These are phyloP conservation scores for Cryomyces minteri DNA, from an alignment of 495 filamentous ascomycete species.

Conservation along the genomic window DNA sequence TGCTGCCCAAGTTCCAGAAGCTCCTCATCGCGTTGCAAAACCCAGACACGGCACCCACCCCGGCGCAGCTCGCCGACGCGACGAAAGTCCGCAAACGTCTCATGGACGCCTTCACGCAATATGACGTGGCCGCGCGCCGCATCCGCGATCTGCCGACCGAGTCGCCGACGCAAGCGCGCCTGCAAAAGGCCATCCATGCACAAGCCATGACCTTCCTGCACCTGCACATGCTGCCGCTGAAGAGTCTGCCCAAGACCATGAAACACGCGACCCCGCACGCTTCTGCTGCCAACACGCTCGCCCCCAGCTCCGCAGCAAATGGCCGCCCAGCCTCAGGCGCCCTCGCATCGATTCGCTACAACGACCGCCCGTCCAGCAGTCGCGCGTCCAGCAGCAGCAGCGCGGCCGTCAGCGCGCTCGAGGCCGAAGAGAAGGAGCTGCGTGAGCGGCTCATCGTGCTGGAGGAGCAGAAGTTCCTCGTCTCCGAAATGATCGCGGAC, in stretches of 20 bases:
- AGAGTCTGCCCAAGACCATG: conserved; percentile 65
- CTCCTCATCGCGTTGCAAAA: conserved; percentile 53
- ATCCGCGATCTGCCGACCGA: conserved; percentile 60
- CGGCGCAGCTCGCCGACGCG: conserved; percentile 65
- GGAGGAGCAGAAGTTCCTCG: conserved; percentile 88
- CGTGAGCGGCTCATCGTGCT: conserved; percentile 73
- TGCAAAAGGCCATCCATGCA: conserved; percentile 75
- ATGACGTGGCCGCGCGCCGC: conserved; percentile 66
- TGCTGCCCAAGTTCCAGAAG: conserved; percentile 77
- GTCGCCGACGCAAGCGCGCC: conserved; percentile 50
- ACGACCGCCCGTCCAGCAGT: conserved; percentile 20
- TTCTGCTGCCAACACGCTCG: conserved; percentile 1
- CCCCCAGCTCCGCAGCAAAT: conserved; percentile 6
- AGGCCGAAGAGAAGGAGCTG: conserved; percentile 73
- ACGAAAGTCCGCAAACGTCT: conserved; percentile 80
- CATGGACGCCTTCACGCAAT: conserved; percentile 80
- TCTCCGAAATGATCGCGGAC: conserved; percentile 70
- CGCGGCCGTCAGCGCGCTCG: conserved; percentile 49
- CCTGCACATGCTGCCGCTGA: conserved; percentile 81
- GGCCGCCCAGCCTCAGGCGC: conserved; percentile 27
- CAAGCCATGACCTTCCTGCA: conserved; percentile 73
- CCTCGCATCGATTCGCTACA: conserved; percentile 41
- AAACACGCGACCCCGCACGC: conserved; percentile 43
- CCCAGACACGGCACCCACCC: conserved; percentile 51
- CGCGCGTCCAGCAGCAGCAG: conserved; percentile 6